Evolutionary conservation across 2,329 filamentous ascomycete species (phyloP), one percentile per base, ranked within the genome.

Genomic region (Stagonosporopsis rhizophila): DNA sequence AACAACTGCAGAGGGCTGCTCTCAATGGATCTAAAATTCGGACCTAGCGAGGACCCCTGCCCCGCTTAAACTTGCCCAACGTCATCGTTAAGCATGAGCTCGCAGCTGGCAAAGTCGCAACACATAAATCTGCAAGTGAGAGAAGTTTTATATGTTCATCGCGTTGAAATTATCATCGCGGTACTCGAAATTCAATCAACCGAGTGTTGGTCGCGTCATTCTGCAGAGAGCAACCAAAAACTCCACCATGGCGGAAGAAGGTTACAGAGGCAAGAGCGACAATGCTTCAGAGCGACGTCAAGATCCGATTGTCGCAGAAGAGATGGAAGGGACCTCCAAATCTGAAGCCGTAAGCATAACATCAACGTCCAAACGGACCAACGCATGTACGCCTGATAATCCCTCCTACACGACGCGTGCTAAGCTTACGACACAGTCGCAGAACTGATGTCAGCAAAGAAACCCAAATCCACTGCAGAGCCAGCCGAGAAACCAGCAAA

Each of bases 361-460:
- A 6, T 53, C 49, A 1, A 42, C 58, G 6, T 35, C 62, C 5
- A 73, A 74, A 35, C 69, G 73, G 2, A 68, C 66, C 34, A 79
- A 79, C 61, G 77, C 77, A 37, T 77, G 75, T 77, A 71, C 30
- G 68, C 45, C 20, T 39, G 40, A 38, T 17, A 15, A 6, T n/a
- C 15, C 4, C 27, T 20, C 7, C 8, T 19, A 22, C 38, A 41
- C 42, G 58, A 22, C 37, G 32, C 45, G 50, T 44, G 56, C 44
- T 58, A 49, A 66, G 64, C 64, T 74, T 40, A 74, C 61, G 25
- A 41, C 44, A 59, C 68, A 81, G 79, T 81, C 70, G 71, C 77
- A 77, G 77, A 80, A 68, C 73, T 81, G 54, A 80, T 81, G 79
- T 67, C 70, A 8, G 66, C 78, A 7, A 78, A 78, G 61, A 73